Evolutionary conservation across 1,139 yeast genomes (phyloP).

Genomic region (Geotrichum reessii): DNA sequence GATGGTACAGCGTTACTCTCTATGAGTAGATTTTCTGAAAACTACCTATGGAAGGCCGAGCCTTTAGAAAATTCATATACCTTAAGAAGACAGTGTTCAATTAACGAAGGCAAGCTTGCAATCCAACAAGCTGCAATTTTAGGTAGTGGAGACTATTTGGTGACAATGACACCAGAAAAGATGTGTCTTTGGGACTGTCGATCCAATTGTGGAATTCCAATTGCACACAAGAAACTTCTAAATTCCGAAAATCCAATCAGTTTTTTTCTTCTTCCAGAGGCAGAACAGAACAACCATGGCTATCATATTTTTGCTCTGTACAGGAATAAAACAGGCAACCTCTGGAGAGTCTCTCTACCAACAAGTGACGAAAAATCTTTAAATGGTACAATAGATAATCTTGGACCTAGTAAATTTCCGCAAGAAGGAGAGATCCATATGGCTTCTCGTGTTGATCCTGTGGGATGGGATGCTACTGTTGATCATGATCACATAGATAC

Average conservation of each 20-base stretch:
- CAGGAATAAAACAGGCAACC: slow-evolving; percentile 25
- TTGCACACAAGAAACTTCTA: slow-evolving; percentile 23
- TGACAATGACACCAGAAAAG: slow-evolving; percentile 38
- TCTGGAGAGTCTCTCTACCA: slow-evolving; percentile 18
- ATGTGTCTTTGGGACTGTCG: slow-evolving; percentile 64
- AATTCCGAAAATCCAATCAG: slow-evolving; percentile 35
- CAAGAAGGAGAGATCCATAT: slow-evolving; percentile 35
- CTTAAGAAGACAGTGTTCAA: slow-evolving; percentile 29
- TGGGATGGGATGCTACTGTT: slow-evolving; percentile 44
- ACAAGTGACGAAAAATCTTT: neutral
- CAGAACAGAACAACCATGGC: slow-evolving; percentile 31
- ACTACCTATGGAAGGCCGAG: slow-evolving; percentile 33
- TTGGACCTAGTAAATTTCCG: slow-evolving; percentile 24
- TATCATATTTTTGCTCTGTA: slow-evolving; percentile 46
- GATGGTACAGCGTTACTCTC: slow-evolving; percentile 57
- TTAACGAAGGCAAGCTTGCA: slow-evolving; percentile 34
- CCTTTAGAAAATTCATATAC: slow-evolving; percentile 28
- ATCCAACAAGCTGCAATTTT: slow-evolving; percentile 48
- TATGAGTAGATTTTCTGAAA: slow-evolving; percentile 33
- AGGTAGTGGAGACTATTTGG: slow-evolving; percentile 48
- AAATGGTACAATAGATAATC: slow-evolving; percentile 10
- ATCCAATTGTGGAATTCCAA: slow-evolving; percentile 23
- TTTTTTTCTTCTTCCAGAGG: slow-evolving; percentile 47
- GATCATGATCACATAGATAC: slow-evolving; percentile 37
- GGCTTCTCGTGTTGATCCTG: slow-evolving; percentile 63